Conservation (phyloP, 495 filamentous ascomycete species). For the Umbilicaria muhlenbergii region DNA sequence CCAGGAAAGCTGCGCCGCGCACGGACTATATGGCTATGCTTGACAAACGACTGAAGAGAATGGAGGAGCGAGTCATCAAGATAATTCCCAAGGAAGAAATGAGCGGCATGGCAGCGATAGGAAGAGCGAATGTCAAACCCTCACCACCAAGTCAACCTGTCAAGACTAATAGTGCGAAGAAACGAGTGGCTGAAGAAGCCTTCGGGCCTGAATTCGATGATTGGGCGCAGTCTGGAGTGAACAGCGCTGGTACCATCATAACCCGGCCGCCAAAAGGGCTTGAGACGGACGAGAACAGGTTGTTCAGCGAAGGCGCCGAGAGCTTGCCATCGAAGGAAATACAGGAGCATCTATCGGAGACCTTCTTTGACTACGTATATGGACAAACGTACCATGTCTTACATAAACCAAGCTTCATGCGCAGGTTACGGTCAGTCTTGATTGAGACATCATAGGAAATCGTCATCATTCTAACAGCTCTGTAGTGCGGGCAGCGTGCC, state of each 20-base stretch:
- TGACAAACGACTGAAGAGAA: slow-evolving; percentile 79
- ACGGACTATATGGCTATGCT: slow-evolving; percentile 99
- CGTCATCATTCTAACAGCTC: not conserved
- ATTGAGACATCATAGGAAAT: not conserved
- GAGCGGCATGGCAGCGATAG: slow-evolving; percentile 41
- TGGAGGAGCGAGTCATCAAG: slow-evolving; percentile 97
- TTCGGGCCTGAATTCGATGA: slow-evolving; percentile 70
- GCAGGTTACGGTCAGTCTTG: slow-evolving; percentile 47
- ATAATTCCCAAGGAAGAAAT: slow-evolving; percentile 75
- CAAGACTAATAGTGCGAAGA: slow-evolving; percentile 47
- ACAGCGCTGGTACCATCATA: slow-evolving; percentile 15
- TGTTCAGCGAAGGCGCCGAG: slow-evolving; percentile 68
- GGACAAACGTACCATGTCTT: slow-evolving; percentile 91
- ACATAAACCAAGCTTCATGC: slow-evolving; percentile 93
- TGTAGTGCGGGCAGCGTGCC: slow-evolving; percentile 47
- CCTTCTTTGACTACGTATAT: slow-evolving; percentile 93
- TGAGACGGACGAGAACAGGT: slow-evolving; percentile 54
- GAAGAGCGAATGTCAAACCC: slow-evolving; percentile 67
- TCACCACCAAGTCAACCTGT: slow-evolving; percentile 43
- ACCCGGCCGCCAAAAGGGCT: slow-evolving; percentile 28
- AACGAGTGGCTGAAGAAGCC: slow-evolving; percentile 74
- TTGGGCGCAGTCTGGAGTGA: slow-evolving; percentile 52
- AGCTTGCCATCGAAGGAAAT: slow-evolving; percentile 75
- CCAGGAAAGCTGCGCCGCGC: slow-evolving; percentile 84
- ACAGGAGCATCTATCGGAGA: slow-evolving; percentile 85